Base-by-base conservation (phyloP, 2,329 filamentous ascomycete genomes). In the Mycosphaerella sp. region DNA sequence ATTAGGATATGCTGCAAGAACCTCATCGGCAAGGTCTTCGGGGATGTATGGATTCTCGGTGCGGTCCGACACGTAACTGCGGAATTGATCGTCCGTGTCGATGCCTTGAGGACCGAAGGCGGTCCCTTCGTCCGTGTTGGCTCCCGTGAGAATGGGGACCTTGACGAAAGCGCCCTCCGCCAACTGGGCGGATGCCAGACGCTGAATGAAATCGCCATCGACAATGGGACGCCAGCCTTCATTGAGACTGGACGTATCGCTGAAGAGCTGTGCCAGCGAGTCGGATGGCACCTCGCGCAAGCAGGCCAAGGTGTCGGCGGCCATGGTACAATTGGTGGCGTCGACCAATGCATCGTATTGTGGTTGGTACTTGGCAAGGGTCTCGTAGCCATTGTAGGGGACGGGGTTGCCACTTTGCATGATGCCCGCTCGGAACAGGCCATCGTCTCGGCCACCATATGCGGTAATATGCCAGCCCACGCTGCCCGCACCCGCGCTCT, bases 111-210 rank as follows among this genome's bases (percentile, higher is more conserved):
- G 74, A 0, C 74, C 77, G 62, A 84, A 85, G 1, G 73, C 71
- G 0, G 78, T 78, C 2, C 82, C 85, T 65, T 88, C 85, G 60
- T 87, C 84, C 1, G 78, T 78, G 66, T 86, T 87, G 36, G 77
- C 78, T 39, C 85, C 84, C 34, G 77, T 72, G 26, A 60, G 55
- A 39, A 60, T 48, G 4, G 65, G 63, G 0, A 87, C 80, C 49
- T 80, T 76, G 53, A 85, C 78, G 59, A 86, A 86, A 14, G 76
- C 75, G 45, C 82, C 83, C 4, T 75, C 66, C 1, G 72, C 69
- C 5, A 87, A 70, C 59, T 84, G 80, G 6, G 75, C 66, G 8
- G 78, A 79, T 1, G 76, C 77, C 57, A 75, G 78, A 6, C 75
- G 74, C 8, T 71, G 69, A 14, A 85, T 71, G 48, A 84, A 75